A percentile compares a stretch with the other conserved stretches of the same genome.
Evolutionary conservation across 1,139 yeast species (phyloP).

Genomic region (Nakaseomyces nivariensis): DNA sequence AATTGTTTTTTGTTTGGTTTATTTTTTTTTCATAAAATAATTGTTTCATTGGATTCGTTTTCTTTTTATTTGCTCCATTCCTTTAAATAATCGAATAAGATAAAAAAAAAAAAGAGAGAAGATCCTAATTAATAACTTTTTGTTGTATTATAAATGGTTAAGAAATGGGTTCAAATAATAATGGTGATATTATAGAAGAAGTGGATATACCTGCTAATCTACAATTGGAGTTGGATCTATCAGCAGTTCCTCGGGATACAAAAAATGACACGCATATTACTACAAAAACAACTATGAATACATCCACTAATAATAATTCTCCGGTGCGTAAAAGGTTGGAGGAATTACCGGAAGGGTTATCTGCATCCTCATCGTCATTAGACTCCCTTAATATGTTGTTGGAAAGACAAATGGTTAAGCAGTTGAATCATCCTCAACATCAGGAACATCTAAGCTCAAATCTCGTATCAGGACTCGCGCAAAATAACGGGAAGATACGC

Average conservation of each 20-base stretch:
- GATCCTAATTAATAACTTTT: too few species aligned
- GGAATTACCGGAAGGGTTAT: slow-evolving; percentile 9
- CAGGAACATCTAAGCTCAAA: slow-evolving; percentile 21
- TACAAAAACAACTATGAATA: background rate
- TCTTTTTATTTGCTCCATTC: background rate
- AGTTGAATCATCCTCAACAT: slow-evolving; percentile 34
- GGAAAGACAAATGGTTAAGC: slow-evolving; percentile 32
- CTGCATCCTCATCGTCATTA: slow-evolving; percentile 29
- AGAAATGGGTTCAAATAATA: background rate
- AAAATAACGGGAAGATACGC: background rate
- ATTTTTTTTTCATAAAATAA: background rate
- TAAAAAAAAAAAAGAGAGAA: too few species aligned
- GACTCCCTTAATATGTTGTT: slow-evolving; percentile 33
- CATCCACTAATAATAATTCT: background rate
- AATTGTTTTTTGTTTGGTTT: background rate
- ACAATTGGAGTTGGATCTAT: slow-evolving; percentile 15
- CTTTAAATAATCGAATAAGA: too few species aligned
- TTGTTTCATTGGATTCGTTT: background rate
- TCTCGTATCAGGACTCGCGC: slow-evolving; percentile 16
- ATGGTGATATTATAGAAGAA: slow-evolving; percentile 13
- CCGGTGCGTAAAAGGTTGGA: slow-evolving; percentile 5
- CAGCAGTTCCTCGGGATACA: slow-evolving; percentile 6
- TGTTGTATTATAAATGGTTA: background rate
- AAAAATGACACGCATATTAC: slow-evolving; percentile 1
- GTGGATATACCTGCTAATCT: slow-evolving; percentile 24